A percentile compares a stretch with the other conserved stretches of the same genome.
phyloP scores from a whole-genome alignment of 768 basidiomycete species.

The Boletus speciosus region DNA sequence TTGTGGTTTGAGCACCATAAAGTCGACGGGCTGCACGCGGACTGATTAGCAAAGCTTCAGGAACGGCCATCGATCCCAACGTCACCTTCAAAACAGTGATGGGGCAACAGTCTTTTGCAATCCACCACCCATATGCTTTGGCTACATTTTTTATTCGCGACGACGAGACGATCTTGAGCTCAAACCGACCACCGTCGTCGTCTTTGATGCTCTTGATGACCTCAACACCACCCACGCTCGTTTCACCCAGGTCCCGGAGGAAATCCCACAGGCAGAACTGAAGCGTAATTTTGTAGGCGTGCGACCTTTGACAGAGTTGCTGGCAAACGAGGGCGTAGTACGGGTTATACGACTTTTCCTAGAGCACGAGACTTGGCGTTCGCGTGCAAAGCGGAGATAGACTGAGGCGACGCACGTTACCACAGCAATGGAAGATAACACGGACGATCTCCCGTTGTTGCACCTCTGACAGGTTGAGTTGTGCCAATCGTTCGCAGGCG shows the following conservation, averaged over 20 bases:
- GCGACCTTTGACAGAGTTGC: slow-evolving; percentile 72
- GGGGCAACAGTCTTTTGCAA: slow-evolving; percentile 76
- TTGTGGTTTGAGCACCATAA: slow-evolving; percentile 64
- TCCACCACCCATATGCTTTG: slow-evolving; percentile 88
- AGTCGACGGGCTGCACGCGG: slow-evolving; percentile 74
- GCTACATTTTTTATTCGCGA: slow-evolving; percentile 71
- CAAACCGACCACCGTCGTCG: slow-evolving; percentile 39
- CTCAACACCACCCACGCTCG: slow-evolving; percentile 73
- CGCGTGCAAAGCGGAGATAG: not conserved
- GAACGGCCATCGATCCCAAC: not conserved
- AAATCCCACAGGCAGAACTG: slow-evolving; percentile 98
- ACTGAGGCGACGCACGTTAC: slow-evolving; percentile 56
- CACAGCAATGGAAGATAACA: slow-evolving; percentile 88
- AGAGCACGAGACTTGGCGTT: not conserved
- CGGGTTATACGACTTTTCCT: slow-evolving; percentile 91
- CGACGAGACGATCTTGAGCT: slow-evolving; percentile 52
- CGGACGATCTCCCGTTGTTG: slow-evolving; percentile 96
- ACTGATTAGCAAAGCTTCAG: not conserved
- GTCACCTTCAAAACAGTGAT: slow-evolving; percentile 81
- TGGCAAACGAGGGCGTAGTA: slow-evolving; percentile 91
- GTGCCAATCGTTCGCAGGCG: slow-evolving; percentile 85
- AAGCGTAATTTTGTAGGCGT: slow-evolving; percentile 86
- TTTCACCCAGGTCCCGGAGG: slow-evolving; percentile 85
- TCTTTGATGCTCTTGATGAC: slow-evolving; percentile 58
- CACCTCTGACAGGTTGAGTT: slow-evolving; percentile 78